Evolutionary conservation across 345 rosid species (phyloP), one percentile per base, ranked within the genome.

Genomic region (Rhizophora mangle): DNA sequence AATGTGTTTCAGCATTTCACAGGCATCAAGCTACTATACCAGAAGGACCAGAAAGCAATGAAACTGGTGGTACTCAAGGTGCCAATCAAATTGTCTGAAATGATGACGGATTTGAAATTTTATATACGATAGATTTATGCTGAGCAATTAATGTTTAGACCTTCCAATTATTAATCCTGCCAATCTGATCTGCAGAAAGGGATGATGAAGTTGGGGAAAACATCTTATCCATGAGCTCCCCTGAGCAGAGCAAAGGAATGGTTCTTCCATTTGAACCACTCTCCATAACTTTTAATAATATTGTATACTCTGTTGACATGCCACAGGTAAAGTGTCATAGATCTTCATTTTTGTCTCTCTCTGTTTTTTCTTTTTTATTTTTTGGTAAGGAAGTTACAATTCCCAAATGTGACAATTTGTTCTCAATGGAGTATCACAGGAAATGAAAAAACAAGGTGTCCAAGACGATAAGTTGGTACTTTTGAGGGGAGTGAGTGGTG

Each of bases 251-350:
- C 59, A 81, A 52, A 74, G 96, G 93, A 70, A 82, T 86, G 89
- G 82, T 87, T 65, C 88, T 89, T 79, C 93, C 96, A 54, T 89
- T 87, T 70, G 86, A 84, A 76, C 93, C 79, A 34, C 85, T 74
- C 74, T 85, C 81, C 8, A 75, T 89, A 11, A 77, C 88, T 27
- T 89, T 89, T 16, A 83, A 86, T 73, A 78, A 84, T 19, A 64
- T 89, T 68, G 16, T 36, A 27, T 89, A 87, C 79, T 82, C 87
- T 24, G 85, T 89, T 58, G 89, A 86, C 71, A 86, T 89, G 93
- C 96, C 96, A 27, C 82, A 78, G 90, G 92, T 89, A 79, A 37
- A 60, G 21, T 60, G 8, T 27, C 24, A n/a, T 16, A 49, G 34
- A 6, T 19, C 15, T 43, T 6, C 24, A 22, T 36, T 9, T 6